These are phyloP conservation scores for Teunomyces tritomae DNA, from an alignment of 805 yeast species.

Conservation along the genomic window DNA sequence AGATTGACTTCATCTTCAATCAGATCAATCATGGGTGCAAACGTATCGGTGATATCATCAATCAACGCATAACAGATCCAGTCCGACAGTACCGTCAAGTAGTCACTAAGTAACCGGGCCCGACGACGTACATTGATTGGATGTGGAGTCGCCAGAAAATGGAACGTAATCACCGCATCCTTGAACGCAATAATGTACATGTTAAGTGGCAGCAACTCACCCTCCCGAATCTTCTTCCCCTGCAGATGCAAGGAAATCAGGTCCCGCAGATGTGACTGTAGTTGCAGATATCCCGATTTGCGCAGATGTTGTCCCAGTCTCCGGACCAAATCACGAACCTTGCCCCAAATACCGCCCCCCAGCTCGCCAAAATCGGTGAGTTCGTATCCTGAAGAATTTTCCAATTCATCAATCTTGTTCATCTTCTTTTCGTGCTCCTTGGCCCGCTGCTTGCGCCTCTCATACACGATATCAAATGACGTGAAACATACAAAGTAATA, in stretches of 20 bases:
- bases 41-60: slow-evolving; percentile 96
- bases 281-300: slow-evolving; percentile 1
- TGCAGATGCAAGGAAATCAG: slow-evolving; percentile 21
- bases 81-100: slow-evolving; percentile 85
- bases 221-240: slow-evolving; percentile 36
- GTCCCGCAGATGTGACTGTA: slow-evolving; percentile 5
- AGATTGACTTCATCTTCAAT: slow-evolving; percentile 92
- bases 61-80: slow-evolving; percentile 97
- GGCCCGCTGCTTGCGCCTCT: slow-evolving; percentile 53
- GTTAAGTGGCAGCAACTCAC: slow-evolving; percentile 82
- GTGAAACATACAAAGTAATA: slow-evolving; percentile 89
- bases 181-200: slow-evolving; percentile 91
- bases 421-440: slow-evolving; percentile 43
- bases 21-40: slow-evolving; percentile 93
- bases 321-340: slow-evolving; percentile 10
- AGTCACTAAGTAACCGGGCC: slow-evolving; percentile 82
- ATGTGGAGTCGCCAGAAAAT: slow-evolving; percentile 92
- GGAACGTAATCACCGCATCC: slow-evolving; percentile 90
- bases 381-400: slow-evolving; percentile 13
- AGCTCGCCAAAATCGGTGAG: slow-evolving; percentile 10
- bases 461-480: slow-evolving; percentile 64
- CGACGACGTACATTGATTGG: slow-evolving; percentile 94
- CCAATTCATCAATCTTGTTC: slow-evolving; percentile 35
- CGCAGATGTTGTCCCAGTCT: neutral
- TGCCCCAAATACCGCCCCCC: slow-evolving; percentile 14